These are phyloP conservation scores for Gastrolobium villosum DNA, from an alignment of 306 rosid species.

Conservation along the genomic window DNA sequence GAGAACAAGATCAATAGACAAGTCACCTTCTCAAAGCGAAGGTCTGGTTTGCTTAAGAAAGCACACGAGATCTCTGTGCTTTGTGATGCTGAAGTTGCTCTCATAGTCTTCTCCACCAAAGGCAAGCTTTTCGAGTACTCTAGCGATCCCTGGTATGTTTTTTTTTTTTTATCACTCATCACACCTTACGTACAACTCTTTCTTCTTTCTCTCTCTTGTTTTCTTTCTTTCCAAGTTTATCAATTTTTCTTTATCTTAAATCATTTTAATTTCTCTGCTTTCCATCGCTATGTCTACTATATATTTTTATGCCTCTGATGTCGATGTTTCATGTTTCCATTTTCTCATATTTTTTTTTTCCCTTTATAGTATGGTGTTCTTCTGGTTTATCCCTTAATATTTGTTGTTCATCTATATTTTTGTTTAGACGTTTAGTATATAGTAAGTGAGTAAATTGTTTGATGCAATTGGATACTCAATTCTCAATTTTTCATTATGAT, in stretches of 20 bases:
- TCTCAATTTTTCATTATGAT: background rate
- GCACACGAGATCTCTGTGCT: slow-evolving; percentile 90
- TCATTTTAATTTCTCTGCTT: background rate
- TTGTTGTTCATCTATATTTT: too few relatives aligned
- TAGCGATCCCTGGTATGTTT: slow-evolving; percentile 71
- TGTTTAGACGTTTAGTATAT: background rate
- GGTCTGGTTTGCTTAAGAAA: slow-evolving; percentile 81
- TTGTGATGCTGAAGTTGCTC: slow-evolving; percentile 91
- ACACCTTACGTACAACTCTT: background rate
- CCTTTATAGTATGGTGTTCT: background rate
- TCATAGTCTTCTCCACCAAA: slow-evolving; percentile 83
- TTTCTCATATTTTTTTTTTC: background rate
- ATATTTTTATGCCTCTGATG: background rate
- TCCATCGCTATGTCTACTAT: background rate
- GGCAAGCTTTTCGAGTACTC: slow-evolving; percentile 83
- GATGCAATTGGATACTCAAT: background rate
- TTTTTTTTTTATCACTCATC: background rate
- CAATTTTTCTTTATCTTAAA: too few relatives aligned
- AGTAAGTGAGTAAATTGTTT: background rate
- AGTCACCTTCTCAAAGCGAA: slow-evolving; percentile 87
- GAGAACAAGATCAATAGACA: slow-evolving; percentile 93
- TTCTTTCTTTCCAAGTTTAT: background rate
- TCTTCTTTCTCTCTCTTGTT: background rate
- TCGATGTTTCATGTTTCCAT: background rate
- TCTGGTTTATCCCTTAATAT: background rate